phyloP scores from a whole-genome alignment of 1,284 basidiomycete genomes.

The Puccinia hordei region DNA sequence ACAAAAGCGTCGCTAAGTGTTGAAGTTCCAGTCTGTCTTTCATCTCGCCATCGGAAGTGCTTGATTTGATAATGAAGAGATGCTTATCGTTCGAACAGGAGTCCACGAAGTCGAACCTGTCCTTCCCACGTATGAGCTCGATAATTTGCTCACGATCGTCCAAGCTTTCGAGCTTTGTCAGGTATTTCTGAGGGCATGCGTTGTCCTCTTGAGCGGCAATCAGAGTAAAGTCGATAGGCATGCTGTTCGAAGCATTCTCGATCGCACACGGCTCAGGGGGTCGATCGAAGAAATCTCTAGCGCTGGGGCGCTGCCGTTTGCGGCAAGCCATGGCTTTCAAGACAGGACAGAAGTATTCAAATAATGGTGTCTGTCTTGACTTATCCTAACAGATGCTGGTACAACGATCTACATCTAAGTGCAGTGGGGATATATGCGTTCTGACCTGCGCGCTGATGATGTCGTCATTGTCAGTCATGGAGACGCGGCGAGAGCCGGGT shows the following conservation, averaged over 20 bases:
- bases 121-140: not conserved
- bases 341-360: no score
- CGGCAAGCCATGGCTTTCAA: not conserved
- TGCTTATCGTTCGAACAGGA: not conserved
- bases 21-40: not conserved
- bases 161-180: not conserved
- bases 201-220: not conserved
- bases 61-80: not conserved
- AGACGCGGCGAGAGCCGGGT: no score
- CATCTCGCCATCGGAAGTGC: not conserved
- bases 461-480: no score
- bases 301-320: constrained; percentile 8
- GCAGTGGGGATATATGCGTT: no score
- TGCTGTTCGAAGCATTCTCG: not conserved
- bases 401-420: no score
- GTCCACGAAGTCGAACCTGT: not conserved
- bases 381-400: no score
- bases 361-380: no score
- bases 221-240: not conserved
- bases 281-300: constrained; percentile 10
- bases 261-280: not conserved
- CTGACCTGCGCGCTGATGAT: no score
- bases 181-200: not conserved
- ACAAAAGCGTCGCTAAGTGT: not conserved
- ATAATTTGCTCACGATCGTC: not conserved